Base-by-base conservation (phyloP, 2,329 filamentous ascomycete species). In the Botrytis tulipae region DNA sequence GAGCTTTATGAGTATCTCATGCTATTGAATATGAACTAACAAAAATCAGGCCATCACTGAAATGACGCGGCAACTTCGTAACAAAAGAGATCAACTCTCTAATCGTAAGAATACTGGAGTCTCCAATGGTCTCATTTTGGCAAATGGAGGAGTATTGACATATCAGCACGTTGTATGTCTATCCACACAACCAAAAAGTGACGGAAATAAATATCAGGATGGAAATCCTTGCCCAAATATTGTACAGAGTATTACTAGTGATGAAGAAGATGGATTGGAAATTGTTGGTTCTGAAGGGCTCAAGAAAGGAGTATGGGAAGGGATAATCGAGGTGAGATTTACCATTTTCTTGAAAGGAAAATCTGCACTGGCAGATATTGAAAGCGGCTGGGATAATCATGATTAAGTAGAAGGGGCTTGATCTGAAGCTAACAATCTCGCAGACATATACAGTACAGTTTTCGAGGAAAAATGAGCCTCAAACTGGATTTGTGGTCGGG, bases 91-190 rank as follows among this genome's bases (percentile, higher is more conserved):
- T 16, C 78, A 79, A 14, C 83, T 22, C 3, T n/a, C 2, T 35
- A 18, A 16, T 8, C 16, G 5, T 0, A 25, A 40, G 35, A 16
- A 72, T 42, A 6, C 83, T 0, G 83, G 82, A 37, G 83, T 83
- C 1, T 82, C 80, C 4, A 86, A 83, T 22, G 90, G 88, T 2
- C 80, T 92, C 0, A 82, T 92, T 6, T 84, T 92, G 22, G 90
- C 90, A 2, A 92, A 92, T 77, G 90, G 90, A 0, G 90, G 90
- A 0, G 84, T 89, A 44, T 76, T 91, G n/a, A 90, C 88, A 0
- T 90, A 92, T 78, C 89, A 92, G 78, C 86, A 92, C 77, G 89
- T 86, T 4, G 78, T 92, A 0, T 86, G 88, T 65, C 81, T 92
- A 1, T 90, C 88, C 0, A 84, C 82, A 0, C 76, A 81, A 16